Base-by-base conservation (phyloP, 2,329 filamentous ascomycete genomes). In the Beauveria sp. region DNA sequence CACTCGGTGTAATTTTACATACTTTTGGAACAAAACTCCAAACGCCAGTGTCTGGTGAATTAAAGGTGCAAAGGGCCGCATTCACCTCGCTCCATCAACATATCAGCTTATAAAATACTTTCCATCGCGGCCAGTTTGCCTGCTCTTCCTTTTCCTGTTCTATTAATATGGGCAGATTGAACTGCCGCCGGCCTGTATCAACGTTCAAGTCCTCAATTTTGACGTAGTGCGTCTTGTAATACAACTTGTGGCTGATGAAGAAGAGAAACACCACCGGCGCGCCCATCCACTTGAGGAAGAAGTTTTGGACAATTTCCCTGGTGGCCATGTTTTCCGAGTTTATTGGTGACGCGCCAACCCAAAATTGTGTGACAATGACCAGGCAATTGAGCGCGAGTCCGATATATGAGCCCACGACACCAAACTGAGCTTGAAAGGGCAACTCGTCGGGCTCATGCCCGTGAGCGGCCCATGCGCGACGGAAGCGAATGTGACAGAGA, bases 311-410 rank as follows among this genome's bases (percentile, higher is more conserved):
- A 46, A 83, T 76, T 5, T 78, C 73, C 2, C 68, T 50, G 2
- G 76, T 63, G 0, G 75, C 77, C 70, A 76, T 76, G 0, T 72
- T 62, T 4, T 67, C 68, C 66, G 82, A 85, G 16, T 77, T 82
- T 42, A 91, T 79, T 1, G 91, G 90, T 70, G 84, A 90, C 9
- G 87, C 84, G 26, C 88, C 89, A 46, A 87, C 85, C 88, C 90
- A 95, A 75, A 93, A 91, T 71, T 95, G 90, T 1, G 88, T 88
- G 46, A 88, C 71, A 20, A 96, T 79, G 16, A 93, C 84, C 14
- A 93, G 75, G 22, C 79, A 65, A 73, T 93, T 93, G 71, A 93
- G 83, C 40, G 78, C 64, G 59, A 95, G 79, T n/a, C 91, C 91
- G 30, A 92, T 65, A 80, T 86, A 96, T 1, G 89, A 93, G 7